Evolutionary conservation across 192 early-diverging fungal species (phyloP).

Genomic region (Umbelopsis vinacea): DNA sequence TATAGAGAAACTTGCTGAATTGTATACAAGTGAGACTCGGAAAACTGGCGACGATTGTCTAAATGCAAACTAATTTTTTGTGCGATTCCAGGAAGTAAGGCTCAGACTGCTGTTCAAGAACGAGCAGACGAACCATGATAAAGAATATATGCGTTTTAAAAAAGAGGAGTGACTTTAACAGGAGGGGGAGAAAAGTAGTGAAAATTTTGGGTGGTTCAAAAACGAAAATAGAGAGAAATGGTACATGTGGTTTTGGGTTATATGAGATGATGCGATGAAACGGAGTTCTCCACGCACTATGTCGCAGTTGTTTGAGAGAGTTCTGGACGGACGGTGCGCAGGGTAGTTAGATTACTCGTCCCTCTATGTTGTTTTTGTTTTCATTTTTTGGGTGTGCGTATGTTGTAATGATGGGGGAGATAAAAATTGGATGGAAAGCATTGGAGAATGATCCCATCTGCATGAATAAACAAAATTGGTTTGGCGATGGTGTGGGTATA

Average conservation of each 20-base stretch:
- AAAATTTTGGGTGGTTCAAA: neutral
- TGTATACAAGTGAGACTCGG: conserved; percentile 10
- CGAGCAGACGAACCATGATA: neutral
- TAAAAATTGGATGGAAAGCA: neutral
- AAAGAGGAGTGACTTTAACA: neutral
- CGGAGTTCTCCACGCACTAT: no score
- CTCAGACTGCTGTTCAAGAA: conserved; percentile 1
- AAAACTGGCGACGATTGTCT: neutral
- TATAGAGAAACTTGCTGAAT: neutral
- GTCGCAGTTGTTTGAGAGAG: no score
- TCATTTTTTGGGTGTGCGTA: neutral
- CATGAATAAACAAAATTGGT: conserved; percentile 20
- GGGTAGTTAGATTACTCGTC: no score
- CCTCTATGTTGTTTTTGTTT: neutral
- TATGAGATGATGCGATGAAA: no score
- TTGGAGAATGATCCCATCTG: neutral
- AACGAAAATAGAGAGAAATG: neutral
- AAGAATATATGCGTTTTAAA: conserved; percentile 2
- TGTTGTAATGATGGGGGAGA: neutral
- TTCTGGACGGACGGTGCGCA: no score
- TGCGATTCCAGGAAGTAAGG: neutral
- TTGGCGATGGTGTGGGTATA: neutral
- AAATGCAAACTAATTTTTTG: conserved; percentile 16
- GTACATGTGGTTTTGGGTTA: neutral
- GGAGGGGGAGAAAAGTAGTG: neutral